Percentiles rank a stretch among this genome's conserved stretches.
phyloP scores from a whole-genome alignment of 768 basidiomycete species.

The Polyporus arcularius region DNA sequence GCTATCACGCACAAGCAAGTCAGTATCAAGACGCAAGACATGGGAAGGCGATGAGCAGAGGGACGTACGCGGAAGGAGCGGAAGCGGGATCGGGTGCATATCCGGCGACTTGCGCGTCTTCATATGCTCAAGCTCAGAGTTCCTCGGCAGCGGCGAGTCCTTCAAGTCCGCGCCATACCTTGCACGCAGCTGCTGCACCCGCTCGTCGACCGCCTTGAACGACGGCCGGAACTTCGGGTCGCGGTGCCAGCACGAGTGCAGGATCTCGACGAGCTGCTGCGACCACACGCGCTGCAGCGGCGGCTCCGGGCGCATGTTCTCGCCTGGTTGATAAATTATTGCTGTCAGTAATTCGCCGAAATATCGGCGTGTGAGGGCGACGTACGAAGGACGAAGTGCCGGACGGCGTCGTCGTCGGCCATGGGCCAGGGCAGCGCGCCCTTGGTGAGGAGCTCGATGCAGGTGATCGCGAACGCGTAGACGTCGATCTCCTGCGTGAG shows the following conservation, averaged over 20 bases:
- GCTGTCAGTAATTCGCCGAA: not conserved
- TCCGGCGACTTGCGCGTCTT: conserved; percentile 28
- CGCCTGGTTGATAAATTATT: conserved; percentile 6
- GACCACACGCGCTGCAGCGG: conserved; percentile 26
- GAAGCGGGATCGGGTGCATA: conserved; percentile 27
- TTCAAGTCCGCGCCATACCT: conserved; percentile 36
- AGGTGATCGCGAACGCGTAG: conserved; percentile 43
- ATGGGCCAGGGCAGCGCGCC: conserved; percentile 36
- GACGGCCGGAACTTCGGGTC: conserved; percentile 52
- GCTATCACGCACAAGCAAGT: conserved; percentile 4
- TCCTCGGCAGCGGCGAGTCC: conserved; percentile 35
- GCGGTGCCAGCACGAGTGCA: conserved; percentile 58
- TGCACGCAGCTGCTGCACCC: conserved; percentile 47
- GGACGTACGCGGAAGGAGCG: conserved; percentile 21
- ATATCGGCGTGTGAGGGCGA: not conserved
- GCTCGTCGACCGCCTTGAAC: conserved; percentile 50
- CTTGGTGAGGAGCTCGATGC: conserved; percentile 36
- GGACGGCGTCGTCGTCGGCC: conserved; percentile 32
- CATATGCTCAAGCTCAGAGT: conserved; percentile 25
- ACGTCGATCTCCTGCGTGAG: conserved; percentile 38
- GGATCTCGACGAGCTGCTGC: conserved; percentile 39
- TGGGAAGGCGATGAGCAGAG: not conserved
- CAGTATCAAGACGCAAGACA: not conserved
- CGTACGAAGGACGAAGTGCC: conserved; percentile 28
- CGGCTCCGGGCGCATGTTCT: conserved; percentile 25